These are phyloP conservation scores for Russula sp. DNA, from an alignment of 768 basidiomycete species.

Conservation along the genomic window DNA sequence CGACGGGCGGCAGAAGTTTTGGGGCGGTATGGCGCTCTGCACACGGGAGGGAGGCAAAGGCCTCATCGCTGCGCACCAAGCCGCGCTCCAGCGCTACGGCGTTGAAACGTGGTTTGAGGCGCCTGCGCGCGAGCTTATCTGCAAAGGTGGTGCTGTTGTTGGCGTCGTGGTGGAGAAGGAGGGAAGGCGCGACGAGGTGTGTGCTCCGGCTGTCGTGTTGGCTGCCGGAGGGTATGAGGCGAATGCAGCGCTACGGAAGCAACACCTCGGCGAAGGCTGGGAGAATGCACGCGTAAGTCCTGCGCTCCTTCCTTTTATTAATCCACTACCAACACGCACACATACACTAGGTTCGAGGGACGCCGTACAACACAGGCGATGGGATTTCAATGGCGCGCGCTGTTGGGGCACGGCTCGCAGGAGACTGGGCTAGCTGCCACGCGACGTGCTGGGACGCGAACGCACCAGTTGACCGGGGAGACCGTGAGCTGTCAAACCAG, in stretches of 20 bases:
- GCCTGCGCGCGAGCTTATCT: conserved; percentile 37
- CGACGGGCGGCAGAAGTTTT: conserved; percentile 56
- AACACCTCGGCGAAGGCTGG: conserved; percentile 57
- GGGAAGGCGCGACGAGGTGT: conserved; percentile 36
- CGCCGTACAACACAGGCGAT: conserved; percentile 67
- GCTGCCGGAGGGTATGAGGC: conserved; percentile 67
- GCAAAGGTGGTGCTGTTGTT: conserved; percentile 36
- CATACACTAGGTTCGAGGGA: conserved; percentile 51
- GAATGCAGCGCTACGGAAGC: conserved; percentile 42
- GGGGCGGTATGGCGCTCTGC: conserved; percentile 62
- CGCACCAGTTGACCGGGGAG: conserved; percentile 44
- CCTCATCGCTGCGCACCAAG: conserved; percentile 50
- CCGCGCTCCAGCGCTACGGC: conserved; percentile 43
- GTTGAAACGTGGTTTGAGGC: conserved; percentile 55
- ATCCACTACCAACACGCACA: background rate
- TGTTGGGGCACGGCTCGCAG: conserved; percentile 48
- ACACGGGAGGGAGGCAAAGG: conserved; percentile 66
- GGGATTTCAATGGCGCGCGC: conserved; percentile 48
- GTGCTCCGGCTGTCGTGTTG: conserved; percentile 45
- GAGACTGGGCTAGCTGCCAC: conserved; percentile 70
- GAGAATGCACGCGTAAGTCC: conserved; percentile 44
- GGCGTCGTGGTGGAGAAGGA: conserved; percentile 43
- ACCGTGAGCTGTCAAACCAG: conserved; percentile 58
- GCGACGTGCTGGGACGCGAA: conserved; percentile 69
- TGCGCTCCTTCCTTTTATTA: background rate